phyloP scores from a whole-genome alignment of 1,284 basidiomycete species.

The Puccinia novopanici region DNA sequence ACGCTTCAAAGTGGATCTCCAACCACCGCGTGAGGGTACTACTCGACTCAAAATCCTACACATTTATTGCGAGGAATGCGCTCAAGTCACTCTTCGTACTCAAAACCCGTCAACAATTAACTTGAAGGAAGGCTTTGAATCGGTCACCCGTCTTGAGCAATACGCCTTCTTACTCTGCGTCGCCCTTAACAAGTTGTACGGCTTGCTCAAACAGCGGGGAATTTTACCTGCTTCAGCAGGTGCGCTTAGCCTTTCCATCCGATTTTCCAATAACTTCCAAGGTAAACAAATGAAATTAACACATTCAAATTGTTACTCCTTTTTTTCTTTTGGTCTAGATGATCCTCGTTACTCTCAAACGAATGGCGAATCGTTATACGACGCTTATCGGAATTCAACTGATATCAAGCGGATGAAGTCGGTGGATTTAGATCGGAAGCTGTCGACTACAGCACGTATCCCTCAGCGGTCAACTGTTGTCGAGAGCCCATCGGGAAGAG shows the following conservation, averaged over 20 bases:
- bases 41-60: slow-evolving; percentile 53
- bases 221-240: slow-evolving; percentile 78
- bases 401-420: slow-evolving; percentile 92
- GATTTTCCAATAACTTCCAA: slow-evolving; percentile 43
- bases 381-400: slow-evolving; percentile 74
- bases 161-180: slow-evolving; percentile 97
- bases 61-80: slow-evolving; percentile 74
- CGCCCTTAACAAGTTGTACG: slow-evolving; percentile 85
- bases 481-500: slow-evolving; percentile 88
- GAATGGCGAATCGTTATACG: slow-evolving; percentile 56
- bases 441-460: slow-evolving; percentile 84
- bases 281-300: background rate
- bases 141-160: slow-evolving; percentile 91
- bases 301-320: slow-evolving; percentile 7
- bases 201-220: slow-evolving; percentile 85
- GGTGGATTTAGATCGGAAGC: slow-evolving; percentile 88
- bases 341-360: slow-evolving; percentile 47
- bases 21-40: slow-evolving; percentile 41
- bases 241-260: slow-evolving; percentile 60
- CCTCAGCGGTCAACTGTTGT: slow-evolving; percentile 94
- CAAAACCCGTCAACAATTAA: slow-evolving; percentile 9
- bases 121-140: slow-evolving; percentile 72
- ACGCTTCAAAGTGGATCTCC: slow-evolving; percentile 55
- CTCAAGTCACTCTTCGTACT: slow-evolving; percentile 60
- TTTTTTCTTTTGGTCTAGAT: slow-evolving; percentile 29